phyloP scores from a whole-genome alignment of 2,329 filamentous ascomycete species.

The Ascocoryne sarcoides region DNA sequence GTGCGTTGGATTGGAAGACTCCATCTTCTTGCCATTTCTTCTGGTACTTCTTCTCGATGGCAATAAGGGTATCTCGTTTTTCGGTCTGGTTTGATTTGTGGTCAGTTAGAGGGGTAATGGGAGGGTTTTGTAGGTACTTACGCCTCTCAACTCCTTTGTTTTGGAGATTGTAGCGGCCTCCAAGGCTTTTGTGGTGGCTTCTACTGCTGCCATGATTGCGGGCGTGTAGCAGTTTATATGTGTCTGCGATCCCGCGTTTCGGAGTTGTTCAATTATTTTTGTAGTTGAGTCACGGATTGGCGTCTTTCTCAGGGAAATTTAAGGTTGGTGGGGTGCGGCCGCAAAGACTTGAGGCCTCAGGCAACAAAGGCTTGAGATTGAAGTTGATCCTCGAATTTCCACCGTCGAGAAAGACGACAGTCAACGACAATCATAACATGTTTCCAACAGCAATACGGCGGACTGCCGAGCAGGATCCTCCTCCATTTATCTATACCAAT shows the following conservation, averaged over 20 bases:
- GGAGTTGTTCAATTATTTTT: too few relatives aligned
- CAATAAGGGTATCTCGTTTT: conserved; percentile 75
- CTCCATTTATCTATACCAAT: conserved; percentile 38
- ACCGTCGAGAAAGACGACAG: background rate
- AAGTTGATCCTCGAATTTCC: background rate
- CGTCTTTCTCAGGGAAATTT: too few relatives aligned
- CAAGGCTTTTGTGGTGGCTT: conserved; percentile 35
- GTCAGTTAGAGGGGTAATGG: conserved; percentile 13
- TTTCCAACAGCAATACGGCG: conserved; percentile 38
- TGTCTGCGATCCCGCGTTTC: conserved; percentile 3
- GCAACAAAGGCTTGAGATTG: conserved; percentile 1
- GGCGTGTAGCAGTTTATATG: conserved; percentile 2
- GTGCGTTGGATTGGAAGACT: conserved; percentile 81
- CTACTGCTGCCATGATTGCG: conserved; percentile 36
- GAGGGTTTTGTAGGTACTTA: conserved; percentile 28
- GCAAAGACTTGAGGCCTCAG: conserved; percentile 16
- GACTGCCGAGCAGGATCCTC: conserved; percentile 28
- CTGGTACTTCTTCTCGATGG: conserved; percentile 88
- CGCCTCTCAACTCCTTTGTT: conserved; percentile 52
- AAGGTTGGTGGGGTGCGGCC: conserved; percentile 17
- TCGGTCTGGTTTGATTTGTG: conserved; percentile 53
- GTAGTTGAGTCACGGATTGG: too few relatives aligned
- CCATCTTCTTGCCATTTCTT: conserved; percentile 67
- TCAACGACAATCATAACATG: conserved; percentile 31
- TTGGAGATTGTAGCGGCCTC: conserved; percentile 46